Base-by-base conservation (phyloP, 768 basidiomycete species). In the Leucocoprinus birnbaumii region DNA sequence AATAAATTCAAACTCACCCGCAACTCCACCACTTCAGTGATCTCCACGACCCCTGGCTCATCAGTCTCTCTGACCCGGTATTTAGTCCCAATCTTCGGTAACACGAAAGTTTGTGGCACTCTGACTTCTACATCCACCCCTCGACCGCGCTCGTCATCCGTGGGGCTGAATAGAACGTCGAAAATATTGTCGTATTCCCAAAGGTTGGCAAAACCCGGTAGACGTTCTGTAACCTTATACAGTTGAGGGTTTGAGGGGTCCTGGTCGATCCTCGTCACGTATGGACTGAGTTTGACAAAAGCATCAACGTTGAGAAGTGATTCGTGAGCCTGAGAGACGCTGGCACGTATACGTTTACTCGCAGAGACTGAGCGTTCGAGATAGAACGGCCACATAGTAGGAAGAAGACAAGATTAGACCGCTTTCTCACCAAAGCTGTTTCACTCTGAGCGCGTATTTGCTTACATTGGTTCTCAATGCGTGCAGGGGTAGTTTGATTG, bases 311-410 rank as follows among this genome's bases (percentile, higher is more conserved):
- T 38, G 31, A 47, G 44, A 21, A 59, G 14, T 35, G 52, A 18
- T 42, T 49, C 54, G 35, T 35, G 21, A 22, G 51, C 53, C 24
- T 55, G 42, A 43, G 35, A 10, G 19, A 54, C 42, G 14, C 47
- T 44, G 19, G 38, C 42, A 7, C 65, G 51, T 11, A 73, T 57
- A 3, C 34, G 61, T 57, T 65, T 71, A 16, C 56, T 60, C 10
- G 65, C 51, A 21, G 55, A 34, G 4, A 68, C 54, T 21, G 64
- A 59, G 37, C 66, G 68, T 34, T 65, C 66, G 19, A 62, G 56
- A 51, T 66, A 67, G 55, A 77, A 60, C 16, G 65, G 65, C 69
- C 68, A 73, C 61, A 71, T 64, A n/a, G 38, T 38, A 16, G 38
- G 3, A 38, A 14, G 4, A 38, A 3, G 4, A 38, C 11, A 38